Conservation (phyloP, 2,329 filamentous ascomycete genomes). For the Juglanconis juglandina region DNA sequence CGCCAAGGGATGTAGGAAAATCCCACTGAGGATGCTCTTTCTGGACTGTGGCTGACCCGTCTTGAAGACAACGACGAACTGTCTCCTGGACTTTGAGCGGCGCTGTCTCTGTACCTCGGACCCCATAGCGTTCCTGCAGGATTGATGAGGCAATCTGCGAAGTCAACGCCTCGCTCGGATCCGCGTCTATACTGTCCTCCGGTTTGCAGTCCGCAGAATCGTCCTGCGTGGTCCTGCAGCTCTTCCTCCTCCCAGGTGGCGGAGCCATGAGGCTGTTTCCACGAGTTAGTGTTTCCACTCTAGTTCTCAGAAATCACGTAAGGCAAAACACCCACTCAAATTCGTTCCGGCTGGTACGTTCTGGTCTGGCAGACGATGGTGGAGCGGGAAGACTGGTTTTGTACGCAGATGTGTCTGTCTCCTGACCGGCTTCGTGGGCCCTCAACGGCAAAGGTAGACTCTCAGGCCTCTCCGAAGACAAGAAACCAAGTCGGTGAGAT, state of each 20-base stretch:
- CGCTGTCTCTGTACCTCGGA: not conserved
- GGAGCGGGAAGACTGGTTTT: not conserved
- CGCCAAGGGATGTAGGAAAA: not conserved
- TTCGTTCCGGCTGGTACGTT: not conserved
- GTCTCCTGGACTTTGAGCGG: constrained; percentile 3
- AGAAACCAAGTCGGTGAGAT: not conserved
- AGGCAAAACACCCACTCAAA: constrained; percentile 9
- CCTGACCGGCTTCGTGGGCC: not conserved
- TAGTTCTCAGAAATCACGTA: not conserved
- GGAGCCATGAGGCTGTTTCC: constrained; percentile 14
- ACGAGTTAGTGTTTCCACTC: not conserved
- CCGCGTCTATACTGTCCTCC: constrained; percentile 8
- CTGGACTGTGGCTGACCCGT: constrained; percentile 1
- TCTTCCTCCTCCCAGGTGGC: constrained; percentile 14
- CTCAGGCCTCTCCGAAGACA: constrained; percentile 1
- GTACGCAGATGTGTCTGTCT: not conserved
- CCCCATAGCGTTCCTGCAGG: constrained; percentile 7
- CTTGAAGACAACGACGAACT: not conserved
- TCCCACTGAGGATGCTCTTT: constrained; percentile 6
- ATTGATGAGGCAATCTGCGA: constrained; percentile 15
- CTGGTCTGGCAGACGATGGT: not conserved
- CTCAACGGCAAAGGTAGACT: constrained; percentile 9
- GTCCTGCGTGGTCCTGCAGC: constrained; percentile 1
- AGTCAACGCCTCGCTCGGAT: constrained; percentile 14
- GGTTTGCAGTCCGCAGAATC: not conserved